Percentiles rank a stretch among this genome's conserved stretches.
Conservation (phyloP, 2,329 filamentous ascomycete genomes). For the Nothomitra cinnamomea region DNA sequence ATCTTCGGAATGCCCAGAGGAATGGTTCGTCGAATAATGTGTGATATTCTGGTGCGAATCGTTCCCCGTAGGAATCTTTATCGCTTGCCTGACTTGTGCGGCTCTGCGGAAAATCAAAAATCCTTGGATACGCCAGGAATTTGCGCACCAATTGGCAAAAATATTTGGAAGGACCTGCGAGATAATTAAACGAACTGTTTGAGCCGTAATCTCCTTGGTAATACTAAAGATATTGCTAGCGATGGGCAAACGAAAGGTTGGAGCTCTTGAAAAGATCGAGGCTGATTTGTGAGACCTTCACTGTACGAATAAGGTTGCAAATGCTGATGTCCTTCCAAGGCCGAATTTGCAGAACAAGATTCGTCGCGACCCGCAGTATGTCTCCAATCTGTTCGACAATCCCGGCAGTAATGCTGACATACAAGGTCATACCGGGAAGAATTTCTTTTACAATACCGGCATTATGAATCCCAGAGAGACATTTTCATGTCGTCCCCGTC, state of each 20-base stretch:
- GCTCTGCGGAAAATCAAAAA: not conserved
- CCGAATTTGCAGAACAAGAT: conserved; percentile 87
- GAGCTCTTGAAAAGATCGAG: conserved; percentile 87
- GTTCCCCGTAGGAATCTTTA: not conserved
- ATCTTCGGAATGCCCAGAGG: too few relatives aligned
- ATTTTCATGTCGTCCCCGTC: conserved; percentile 77
- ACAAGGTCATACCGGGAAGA: conserved; percentile 72
- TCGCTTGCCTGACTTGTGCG: not conserved
- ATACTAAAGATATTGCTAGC: not conserved
- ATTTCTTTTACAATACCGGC: conserved; percentile 72
- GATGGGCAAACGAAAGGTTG: conserved; percentile 80
- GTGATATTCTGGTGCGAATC: too few relatives aligned
- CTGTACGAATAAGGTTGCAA: not conserved
- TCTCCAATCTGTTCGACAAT: not conserved
- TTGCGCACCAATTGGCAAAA: too few relatives aligned
- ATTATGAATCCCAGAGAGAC: conserved; percentile 81
- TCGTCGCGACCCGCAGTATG: conserved; percentile 62
- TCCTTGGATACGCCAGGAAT: too few relatives aligned
- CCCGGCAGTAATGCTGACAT: not conserved
- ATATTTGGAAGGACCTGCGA: not conserved
- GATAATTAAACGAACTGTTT: too few relatives aligned
- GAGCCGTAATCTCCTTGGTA: too few relatives aligned
- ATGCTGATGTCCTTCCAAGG: conserved; percentile 24
- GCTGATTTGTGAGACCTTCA: conserved; percentile 50
- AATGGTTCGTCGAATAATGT: too few relatives aligned